Evolutionary conservation across 2,329 filamentous ascomycete genomes (phyloP), one percentile per base, ranked within the genome.

Genomic region (Fusarium sp.): DNA sequence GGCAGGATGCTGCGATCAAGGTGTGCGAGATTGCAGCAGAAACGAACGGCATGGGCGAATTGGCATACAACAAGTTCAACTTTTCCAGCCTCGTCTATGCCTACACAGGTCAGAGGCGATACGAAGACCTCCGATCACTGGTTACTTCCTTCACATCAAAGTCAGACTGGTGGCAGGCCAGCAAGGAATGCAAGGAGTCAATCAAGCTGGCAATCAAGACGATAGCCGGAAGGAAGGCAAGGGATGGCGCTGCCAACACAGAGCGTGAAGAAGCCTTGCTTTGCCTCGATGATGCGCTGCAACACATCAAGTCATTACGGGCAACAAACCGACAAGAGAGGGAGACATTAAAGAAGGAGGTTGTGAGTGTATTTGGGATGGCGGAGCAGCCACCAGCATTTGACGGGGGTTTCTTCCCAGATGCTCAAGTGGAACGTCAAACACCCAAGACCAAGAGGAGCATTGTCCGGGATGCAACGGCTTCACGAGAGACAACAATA

Each of bases 191-290:
- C 73, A 83, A 84, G 63, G 80, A 82, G 66, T 82, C 78, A n/a
- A 76, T 84, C 74, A 84, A 84, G 69, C 74, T 81, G 27, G 82
- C 82, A 10, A 83, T 84, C 77, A 83, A 83, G 72, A 76, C 77
- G 20, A 71, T 80, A 34, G 79, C 80, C 23, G 74, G 73, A 64
- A 79, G 81, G 20, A 75, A 73, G 6, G 65, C 74, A 6, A 75
- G 35, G 14, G 62, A 66, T 10, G 43, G 23, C 2, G 59, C n/a
- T 10, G 63, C 64, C 2, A 64, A 67, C 18, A 56, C 72, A 14
- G 66, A 58, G n/a, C 81, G 83, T 25, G 73, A 72, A 27, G 56
- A 77, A 23, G 78, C 76, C 6, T 67, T 83, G 8, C 52, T 71
- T 10, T 60, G 43, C 11, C 65, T 79, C 1, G 70, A 78, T 4